A percentile compares a stretch with the other conserved stretches of the same genome.
These are phyloP conservation scores for Fraxinus sp. DNA, from an alignment of 305 asterid species.

Conservation along the genomic window DNA sequence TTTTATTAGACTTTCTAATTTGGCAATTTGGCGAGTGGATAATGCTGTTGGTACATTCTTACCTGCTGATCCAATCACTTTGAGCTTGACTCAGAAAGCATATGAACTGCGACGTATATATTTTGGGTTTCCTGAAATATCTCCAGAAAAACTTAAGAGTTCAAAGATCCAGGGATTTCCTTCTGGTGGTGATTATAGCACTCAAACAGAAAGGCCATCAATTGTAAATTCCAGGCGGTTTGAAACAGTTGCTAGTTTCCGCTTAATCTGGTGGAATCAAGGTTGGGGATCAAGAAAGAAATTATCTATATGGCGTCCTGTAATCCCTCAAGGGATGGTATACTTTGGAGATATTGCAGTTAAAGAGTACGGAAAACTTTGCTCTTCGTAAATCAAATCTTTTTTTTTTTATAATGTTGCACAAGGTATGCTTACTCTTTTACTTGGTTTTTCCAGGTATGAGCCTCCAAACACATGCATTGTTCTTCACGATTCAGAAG, in stretches of 20 bases:
- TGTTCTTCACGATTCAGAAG: slow-evolving; percentile 74
- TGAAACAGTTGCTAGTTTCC: slow-evolving; percentile 83
- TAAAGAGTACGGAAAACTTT: slow-evolving; percentile 50
- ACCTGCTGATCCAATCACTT: slow-evolving; percentile 67
- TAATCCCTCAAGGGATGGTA: slow-evolving; percentile 77
- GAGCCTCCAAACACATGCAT: slow-evolving; percentile 90
- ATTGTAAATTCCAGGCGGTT: slow-evolving; percentile 63
- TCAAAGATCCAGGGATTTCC: slow-evolving; percentile 41
- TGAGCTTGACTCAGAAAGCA: slow-evolving; percentile 57
- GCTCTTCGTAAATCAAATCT: slow-evolving; percentile 14
- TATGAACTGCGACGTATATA: slow-evolving; percentile 68
- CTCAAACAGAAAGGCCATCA: slow-evolving; percentile 64
- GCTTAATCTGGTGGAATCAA: slow-evolving; percentile 92
- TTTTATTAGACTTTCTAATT: slow-evolving; percentile 51
- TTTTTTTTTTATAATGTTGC: slow-evolving; percentile 5
- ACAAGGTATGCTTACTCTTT: slow-evolving; percentile 2
- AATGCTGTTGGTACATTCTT: slow-evolving; percentile 84
- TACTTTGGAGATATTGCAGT: slow-evolving; percentile 92
- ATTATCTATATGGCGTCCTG: slow-evolving; percentile 94
- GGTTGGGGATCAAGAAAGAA: slow-evolving; percentile 87
- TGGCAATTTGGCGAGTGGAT: slow-evolving; percentile 97
- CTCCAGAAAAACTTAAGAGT: slow-evolving; percentile 43
- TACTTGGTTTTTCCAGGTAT: slow-evolving; percentile 48
- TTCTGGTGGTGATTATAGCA: slow-evolving; percentile 45
- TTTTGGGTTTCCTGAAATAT: slow-evolving; percentile 51